A percentile compares a stretch with the other conserved stretches of the same genome.
These are phyloP conservation scores for Pistacia integerrima DNA, from an alignment of 345 rosid genomes.

Conservation along the genomic window DNA sequence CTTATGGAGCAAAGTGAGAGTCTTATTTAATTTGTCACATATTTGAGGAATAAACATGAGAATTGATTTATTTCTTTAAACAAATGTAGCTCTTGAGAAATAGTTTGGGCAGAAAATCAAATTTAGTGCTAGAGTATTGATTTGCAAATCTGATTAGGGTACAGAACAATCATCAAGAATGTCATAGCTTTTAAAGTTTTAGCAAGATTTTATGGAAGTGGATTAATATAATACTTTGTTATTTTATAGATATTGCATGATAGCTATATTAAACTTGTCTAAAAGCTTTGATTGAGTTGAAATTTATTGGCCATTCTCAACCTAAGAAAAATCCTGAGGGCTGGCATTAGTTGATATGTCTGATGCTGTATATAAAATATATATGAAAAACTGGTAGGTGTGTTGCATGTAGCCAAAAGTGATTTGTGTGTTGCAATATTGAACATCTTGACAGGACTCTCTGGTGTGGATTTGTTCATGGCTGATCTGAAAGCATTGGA, in stretches of 20 bases:
- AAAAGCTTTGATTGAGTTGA: neutral
- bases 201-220: neutral
- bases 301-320: neutral
- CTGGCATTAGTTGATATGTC: neutral
- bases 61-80: too few species aligned
- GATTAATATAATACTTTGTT: neutral
- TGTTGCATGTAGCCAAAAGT: neutral
- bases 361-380: neutral
- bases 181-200: neutral
- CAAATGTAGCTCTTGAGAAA: neutral
- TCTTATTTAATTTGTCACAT: neutral
- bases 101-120: neutral
- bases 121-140: neutral
- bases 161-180: neutral
- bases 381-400: neutral
- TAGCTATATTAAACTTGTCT: neutral
- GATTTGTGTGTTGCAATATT: conserved; percentile 9
- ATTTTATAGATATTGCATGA: too few species aligned
- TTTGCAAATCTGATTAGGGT: neutral
- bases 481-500: conserved; percentile 94
- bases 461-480: conserved; percentile 82
- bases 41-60: too few species aligned
- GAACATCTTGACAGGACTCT: conserved; percentile 52
- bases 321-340: neutral
- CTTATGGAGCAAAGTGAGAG: neutral